These are phyloP conservation scores for Tylopilus orsonianus DNA, from an alignment of 1,284 basidiomycete genomes.

Conservation along the genomic window DNA sequence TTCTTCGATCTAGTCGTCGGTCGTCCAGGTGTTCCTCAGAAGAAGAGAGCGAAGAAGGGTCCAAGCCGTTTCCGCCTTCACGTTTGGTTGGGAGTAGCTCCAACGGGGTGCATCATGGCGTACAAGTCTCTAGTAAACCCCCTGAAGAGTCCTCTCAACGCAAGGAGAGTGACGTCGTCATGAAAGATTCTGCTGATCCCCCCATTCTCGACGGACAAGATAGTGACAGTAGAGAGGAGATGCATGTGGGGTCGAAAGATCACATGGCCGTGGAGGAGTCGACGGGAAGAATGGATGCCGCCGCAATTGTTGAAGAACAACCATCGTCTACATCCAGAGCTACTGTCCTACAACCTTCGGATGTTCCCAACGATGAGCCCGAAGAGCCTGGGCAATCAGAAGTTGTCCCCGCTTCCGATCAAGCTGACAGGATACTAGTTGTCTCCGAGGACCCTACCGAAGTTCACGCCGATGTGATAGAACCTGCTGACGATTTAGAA, in stretches of 20 bases:
- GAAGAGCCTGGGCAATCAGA: slow-evolving; percentile 1
- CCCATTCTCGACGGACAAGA: background rate
- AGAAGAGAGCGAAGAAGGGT: slow-evolving; percentile 24
- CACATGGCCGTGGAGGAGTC: slow-evolving; percentile 18
- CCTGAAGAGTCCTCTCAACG: background rate
- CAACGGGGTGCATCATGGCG: background rate
- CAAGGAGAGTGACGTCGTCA: slow-evolving; percentile 3
- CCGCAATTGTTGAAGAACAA: background rate
- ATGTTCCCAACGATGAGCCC: background rate
- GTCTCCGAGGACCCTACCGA: slow-evolving; percentile 8
- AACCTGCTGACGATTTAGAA: slow-evolving; percentile 33
- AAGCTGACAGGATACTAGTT: background rate
- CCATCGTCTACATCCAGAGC: background rate
- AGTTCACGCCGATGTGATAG: slow-evolving; percentile 33
- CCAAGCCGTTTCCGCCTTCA: slow-evolving; percentile 12
- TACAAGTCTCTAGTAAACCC: background rate
- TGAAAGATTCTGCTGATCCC: slow-evolving; percentile 5
- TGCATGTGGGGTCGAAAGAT: slow-evolving; percentile 23
- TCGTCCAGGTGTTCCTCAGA: slow-evolving; percentile 21
- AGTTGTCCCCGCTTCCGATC: background rate
- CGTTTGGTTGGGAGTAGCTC: background rate
- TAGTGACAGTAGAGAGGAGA: slow-evolving; percentile 18
- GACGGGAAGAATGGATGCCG: slow-evolving; percentile 4
- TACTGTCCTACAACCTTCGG: background rate
- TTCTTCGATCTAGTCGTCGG: slow-evolving; percentile 9